Base-by-base conservation (phyloP, 768 basidiomycete genomes). In the Lepiota venenata region DNA sequence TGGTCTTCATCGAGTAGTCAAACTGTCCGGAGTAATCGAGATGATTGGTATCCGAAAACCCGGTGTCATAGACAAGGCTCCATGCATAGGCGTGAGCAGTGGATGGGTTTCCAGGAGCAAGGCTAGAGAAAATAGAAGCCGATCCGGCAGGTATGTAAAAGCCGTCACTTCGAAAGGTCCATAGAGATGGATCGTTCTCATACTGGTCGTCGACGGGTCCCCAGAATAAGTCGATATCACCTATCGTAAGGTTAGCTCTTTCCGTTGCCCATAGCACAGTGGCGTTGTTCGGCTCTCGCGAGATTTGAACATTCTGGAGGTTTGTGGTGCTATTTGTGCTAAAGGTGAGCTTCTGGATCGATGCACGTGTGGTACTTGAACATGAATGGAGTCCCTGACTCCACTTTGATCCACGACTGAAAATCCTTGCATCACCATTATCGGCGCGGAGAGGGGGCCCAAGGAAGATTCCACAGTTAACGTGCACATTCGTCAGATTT, bases 401-500 rank as follows among this genome's bases (percentile, higher is more conserved):
- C 62, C 62, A 65, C 8, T 58, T 65, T 25, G 64, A 65, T n/a
- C 59, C 59, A 1, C 41, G 48, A 6, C 29, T 50, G 7, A 52
- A 52, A 4, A 56, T 2, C 15, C 51, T 43, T 0, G 57, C 37
- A 40, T 65, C 62, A 4, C 64, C 64, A 32, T 56, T 58, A 10
- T 65, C 64, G 2, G 61, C 47, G 12, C 64, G 58, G 25, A 56
- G 50, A 4, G 62, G 59, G 3, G 64, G 62, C 0, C 52, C 62
- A 2, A 62, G 38, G 41, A 63, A 58, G 38, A 61, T 32, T 4
- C 55, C 54, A 39, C 62, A 65, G 15, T 58, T 46, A 7, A 65
- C 62, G n/a, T 59, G 59, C 36, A 62, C 60, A 37, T 63, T 65
- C 8, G 56, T 47, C 16, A 62, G 58, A 20, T 65, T 63, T 2